Base-by-base conservation (phyloP, 352 stramenopile species). In the Elongisporangium senticosum region DNA sequence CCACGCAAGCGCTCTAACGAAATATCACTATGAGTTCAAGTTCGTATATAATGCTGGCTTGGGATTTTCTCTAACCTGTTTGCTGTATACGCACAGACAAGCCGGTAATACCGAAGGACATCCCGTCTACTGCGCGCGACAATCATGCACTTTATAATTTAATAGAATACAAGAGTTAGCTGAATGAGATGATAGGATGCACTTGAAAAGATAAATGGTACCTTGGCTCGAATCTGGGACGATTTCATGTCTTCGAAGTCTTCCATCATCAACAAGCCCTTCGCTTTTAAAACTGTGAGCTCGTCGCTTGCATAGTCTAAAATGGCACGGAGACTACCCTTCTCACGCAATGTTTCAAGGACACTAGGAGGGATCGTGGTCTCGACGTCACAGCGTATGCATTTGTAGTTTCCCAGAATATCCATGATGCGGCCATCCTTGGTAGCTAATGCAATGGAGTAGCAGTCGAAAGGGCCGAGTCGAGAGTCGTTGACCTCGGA, bases 111-210 rank as follows among this genome's bases (percentile, higher is more conserved):
- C 0, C 80, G 67, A n/a, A 90, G 76, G 17, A 94, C 85, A 48
- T 94, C 83, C n/a, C 75, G 74, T 5, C 85, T 70, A 68, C 76
- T 93, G 7, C 83, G 81, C 15, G 80, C 74, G n/a, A 93, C 81
- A 19, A 94, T 76, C 80, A 94, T 90, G 40, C 80, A 89, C 75
- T 94, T 65, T 3, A 63, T 28, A 33, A 72, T 70, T 26, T 17
- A 40, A 47, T 65, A 43, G 7, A 23, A 49, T 3, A 21, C 43
- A 3, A 43, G 17, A 21, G 49, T 20, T 37, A 20, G 21, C 61
- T 37, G 14, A 56, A 39, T 55, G 33, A 26, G 26, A 66, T 67
- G 53, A 69, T 65, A 13, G n/a, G 21, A 13, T 33, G 15, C 3
- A 39, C n/a, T 51, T 11, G 11, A 2, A 13, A 49, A 24, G 19